Percentiles rank a stretch among this genome's conserved stretches.
phyloP scores from a whole-genome alignment of 1,139 yeast species.

The Fermentozyma sake region DNA sequence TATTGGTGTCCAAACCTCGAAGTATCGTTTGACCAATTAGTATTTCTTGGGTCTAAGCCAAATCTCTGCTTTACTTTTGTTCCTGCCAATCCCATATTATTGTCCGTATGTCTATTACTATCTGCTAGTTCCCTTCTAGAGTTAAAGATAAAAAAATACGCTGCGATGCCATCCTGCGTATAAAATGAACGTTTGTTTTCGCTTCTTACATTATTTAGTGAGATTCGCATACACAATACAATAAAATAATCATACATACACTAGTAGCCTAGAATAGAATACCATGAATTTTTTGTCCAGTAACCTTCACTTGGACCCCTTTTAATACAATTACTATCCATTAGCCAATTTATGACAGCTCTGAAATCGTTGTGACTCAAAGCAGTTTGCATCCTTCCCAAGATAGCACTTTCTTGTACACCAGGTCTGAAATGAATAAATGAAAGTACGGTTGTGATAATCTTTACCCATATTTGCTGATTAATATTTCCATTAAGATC shows the following conservation, averaged over 20 bases:
- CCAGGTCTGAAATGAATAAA: slow-evolving; percentile 69
- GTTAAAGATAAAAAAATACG: slow-evolving; percentile 1
- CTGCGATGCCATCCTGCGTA: slow-evolving; percentile 2
- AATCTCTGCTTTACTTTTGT: slow-evolving; percentile 77
- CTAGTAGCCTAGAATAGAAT: slow-evolving; percentile 27
- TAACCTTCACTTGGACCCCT: slow-evolving; percentile 43
- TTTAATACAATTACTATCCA: slow-evolving; percentile 34
- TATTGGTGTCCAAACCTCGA: slow-evolving; percentile 85
- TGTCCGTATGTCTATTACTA: not conserved
- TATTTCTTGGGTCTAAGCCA: slow-evolving; percentile 91
- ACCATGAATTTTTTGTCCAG: slow-evolving; percentile 54
- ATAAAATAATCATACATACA: not conserved
- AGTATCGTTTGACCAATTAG: slow-evolving; percentile 89
- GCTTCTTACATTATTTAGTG: not conserved
- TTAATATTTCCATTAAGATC: slow-evolving; percentile 61
- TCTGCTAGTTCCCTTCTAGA: not conserved
- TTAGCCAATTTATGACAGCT: slow-evolving; percentile 56
- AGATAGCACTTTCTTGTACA: slow-evolving; percentile 32
- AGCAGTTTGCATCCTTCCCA: slow-evolving; percentile 33
- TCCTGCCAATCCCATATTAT: slow-evolving; percentile 82
- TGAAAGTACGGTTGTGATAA: slow-evolving; percentile 45
- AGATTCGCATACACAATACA: not conserved
- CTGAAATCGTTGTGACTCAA: slow-evolving; percentile 48
- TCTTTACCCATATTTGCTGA: slow-evolving; percentile 52
- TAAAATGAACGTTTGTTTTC: not conserved